These are phyloP conservation scores for Leptographium wingfieldii DNA, from an alignment of 2,329 filamentous ascomycete genomes.

Conservation along the genomic window DNA sequence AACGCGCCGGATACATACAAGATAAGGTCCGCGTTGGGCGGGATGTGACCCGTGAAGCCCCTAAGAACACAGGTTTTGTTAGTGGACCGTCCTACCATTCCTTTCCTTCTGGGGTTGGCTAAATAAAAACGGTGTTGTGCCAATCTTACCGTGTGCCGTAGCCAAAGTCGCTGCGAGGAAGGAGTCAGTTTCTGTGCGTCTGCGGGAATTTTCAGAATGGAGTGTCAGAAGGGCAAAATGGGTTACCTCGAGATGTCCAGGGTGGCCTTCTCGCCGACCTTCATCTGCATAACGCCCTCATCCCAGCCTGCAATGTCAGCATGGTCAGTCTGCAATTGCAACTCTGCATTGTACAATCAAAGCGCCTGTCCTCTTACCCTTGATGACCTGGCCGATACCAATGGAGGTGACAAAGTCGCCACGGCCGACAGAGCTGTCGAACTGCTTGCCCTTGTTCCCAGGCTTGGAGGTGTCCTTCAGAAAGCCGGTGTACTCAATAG, in stretches of 20 bases:
- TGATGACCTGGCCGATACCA: conserved; percentile 74
- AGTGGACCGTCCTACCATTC: conserved; percentile 8
- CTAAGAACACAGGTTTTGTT: conserved; percentile 27
- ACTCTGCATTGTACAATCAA: background rate
- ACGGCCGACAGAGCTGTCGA: conserved; percentile 73
- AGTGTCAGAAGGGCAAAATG: background rate
- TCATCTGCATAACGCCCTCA: conserved; percentile 76
- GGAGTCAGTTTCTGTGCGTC: background rate
- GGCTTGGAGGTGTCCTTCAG: conserved; percentile 54
- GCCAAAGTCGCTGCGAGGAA: conserved; percentile 41
- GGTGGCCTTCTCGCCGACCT: conserved; percentile 77
- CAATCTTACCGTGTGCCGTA: conserved; percentile 47
- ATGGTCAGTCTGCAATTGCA: background rate
- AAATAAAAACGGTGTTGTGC: background rate
- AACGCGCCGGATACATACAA: conserved; percentile 51
- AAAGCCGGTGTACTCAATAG: conserved; percentile 85
- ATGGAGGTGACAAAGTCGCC: conserved; percentile 68
- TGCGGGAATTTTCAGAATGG: background rate
- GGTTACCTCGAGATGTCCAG: conserved; percentile 67
- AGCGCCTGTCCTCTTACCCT: conserved; percentile 40
- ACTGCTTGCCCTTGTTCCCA: conserved; percentile 60
- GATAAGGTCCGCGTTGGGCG: conserved; percentile 60
- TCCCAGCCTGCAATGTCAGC: conserved; percentile 52
- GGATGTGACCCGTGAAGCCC: conserved; percentile 69
- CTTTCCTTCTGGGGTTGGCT: background rate